Evolutionary conservation across 805 yeast species (phyloP).

Genomic region (Schizosaccharomyces japonicus): DNA sequence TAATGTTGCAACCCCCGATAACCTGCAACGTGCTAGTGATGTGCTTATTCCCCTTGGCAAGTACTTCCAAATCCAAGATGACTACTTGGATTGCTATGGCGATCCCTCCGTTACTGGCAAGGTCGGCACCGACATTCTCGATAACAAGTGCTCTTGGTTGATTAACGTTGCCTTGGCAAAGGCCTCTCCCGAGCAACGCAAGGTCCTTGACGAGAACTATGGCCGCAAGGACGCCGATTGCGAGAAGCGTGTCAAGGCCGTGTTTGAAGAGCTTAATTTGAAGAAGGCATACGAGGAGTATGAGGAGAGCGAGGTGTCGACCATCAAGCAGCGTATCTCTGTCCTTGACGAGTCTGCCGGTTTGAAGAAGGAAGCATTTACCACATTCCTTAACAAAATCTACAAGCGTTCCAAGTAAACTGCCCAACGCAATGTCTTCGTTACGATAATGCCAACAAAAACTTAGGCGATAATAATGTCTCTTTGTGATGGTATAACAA

Average conservation of each 20-base stretch:
- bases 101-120: conserved; percentile 93
- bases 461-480: no score
- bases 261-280: conserved; percentile 53
- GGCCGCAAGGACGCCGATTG: conserved; percentile 53
- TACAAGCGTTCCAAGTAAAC: conserved; percentile 72
- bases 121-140: conserved; percentile 94
- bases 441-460: no score
- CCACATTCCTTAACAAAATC: conserved; percentile 66
- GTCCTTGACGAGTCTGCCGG: conserved; percentile 72
- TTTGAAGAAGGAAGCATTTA: conserved; percentile 68
- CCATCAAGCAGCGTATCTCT: conserved; percentile 42
- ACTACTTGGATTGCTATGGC: conserved; percentile 88
- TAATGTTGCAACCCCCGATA: conserved; percentile 45
- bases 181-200: conserved; percentile 61
- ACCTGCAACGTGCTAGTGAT: conserved; percentile 68
- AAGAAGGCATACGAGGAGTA: conserved; percentile 50
- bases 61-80: conserved; percentile 96
- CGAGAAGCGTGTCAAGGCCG: conserved; percentile 46
- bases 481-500: no score
- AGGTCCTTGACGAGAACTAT: conserved; percentile 55
- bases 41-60: conserved; percentile 87
- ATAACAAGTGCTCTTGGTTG: conserved; percentile 96
- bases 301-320: conserved; percentile 53
- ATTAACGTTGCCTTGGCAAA: conserved; percentile 73
- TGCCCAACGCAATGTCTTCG: no score